phyloP scores from a whole-genome alignment of 305 asterid species.

The Petunia hybrid region DNA sequence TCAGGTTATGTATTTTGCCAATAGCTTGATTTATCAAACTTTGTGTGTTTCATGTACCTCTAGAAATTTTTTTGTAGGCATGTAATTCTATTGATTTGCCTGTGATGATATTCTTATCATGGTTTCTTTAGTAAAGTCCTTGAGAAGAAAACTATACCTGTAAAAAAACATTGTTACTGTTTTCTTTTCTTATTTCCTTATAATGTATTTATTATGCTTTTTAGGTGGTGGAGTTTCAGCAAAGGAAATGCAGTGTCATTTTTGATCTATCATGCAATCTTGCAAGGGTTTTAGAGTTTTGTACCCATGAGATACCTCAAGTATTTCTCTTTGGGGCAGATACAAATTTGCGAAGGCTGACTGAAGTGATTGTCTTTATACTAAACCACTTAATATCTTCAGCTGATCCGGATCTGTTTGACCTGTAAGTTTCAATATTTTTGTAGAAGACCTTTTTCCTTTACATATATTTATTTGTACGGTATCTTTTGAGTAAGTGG shows the following conservation, averaged over 20 bases:
- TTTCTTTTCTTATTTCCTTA: constrained; percentile 4
- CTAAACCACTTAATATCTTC: constrained; percentile 75
- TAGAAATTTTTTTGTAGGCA: not conserved
- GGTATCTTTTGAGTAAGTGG: constrained; percentile 4
- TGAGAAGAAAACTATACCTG: not conserved
- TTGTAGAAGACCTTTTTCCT: not conserved
- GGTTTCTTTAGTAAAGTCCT: not conserved
- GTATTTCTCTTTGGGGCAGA: constrained; percentile 79
- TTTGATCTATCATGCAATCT: constrained; percentile 95
- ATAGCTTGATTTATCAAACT: not conserved
- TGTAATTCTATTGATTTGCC: constrained; percentile 18
- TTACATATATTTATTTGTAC: not conserved
- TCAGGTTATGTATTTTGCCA: no score
- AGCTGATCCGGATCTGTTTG: constrained; percentile 78
- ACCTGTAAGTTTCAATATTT: constrained; percentile 63
- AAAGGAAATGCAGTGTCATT: constrained; percentile 86
- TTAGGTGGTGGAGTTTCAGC: constrained; percentile 89
- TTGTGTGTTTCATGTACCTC: not conserved
- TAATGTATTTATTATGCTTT: constrained; percentile 36
- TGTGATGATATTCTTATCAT: constrained; percentile 6
- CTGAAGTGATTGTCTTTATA: constrained; percentile 80
- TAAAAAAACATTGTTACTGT: constrained; percentile 4
- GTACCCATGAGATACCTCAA: constrained; percentile 87
- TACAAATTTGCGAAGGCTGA: constrained; percentile 81
- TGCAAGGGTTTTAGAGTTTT: constrained; percentile 89